Evolutionary conservation across 208 protist species (phyloP).

Genomic region (Willaertia magna): DNA sequence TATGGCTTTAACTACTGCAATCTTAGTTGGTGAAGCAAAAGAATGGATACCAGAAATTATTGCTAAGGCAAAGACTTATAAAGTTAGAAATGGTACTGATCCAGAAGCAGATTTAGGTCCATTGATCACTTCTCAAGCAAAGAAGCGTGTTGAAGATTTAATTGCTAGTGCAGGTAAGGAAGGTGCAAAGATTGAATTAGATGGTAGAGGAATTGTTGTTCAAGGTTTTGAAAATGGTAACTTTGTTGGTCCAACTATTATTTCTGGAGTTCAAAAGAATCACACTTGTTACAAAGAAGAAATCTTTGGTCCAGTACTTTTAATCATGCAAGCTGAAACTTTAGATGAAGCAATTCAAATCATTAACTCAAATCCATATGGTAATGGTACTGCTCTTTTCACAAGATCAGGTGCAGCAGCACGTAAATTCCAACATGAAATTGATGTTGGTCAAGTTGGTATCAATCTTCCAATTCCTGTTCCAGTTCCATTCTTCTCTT

Average conservation of each 20-base stretch:
- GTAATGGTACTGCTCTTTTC: slow-evolving; percentile 78
- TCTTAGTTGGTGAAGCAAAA: slow-evolving; percentile 64
- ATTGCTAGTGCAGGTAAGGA: slow-evolving; percentile 43
- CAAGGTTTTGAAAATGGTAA: slow-evolving; percentile 54
- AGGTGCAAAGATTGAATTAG: slow-evolving; percentile 47
- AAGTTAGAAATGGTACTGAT: slow-evolving; percentile 29
- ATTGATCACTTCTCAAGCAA: slow-evolving; percentile 50
- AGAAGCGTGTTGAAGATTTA: slow-evolving; percentile 45
- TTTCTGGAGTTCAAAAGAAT: slow-evolving; percentile 50
- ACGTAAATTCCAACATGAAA: slow-evolving; percentile 63
- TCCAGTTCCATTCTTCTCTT: slow-evolving; percentile 75
- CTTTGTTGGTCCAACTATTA: slow-evolving; percentile 70
- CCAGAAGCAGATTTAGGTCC: slow-evolving; percentile 50
- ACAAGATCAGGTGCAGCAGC: slow-evolving; percentile 57
- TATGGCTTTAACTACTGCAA: slow-evolving; percentile 72
- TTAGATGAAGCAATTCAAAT: slow-evolving; percentile 74
- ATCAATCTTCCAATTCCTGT: slow-evolving; percentile 83
- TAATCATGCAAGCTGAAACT: slow-evolving; percentile 38
- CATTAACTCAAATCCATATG: slow-evolving; percentile 70
- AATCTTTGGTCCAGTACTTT: slow-evolving; percentile 72
- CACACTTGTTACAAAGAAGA: slow-evolving; percentile 64
- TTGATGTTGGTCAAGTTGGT: slow-evolving; percentile 67
- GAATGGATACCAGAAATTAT: slow-evolving; percentile 54
- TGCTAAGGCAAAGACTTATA: slow-evolving; percentile 41
- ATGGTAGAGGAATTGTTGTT: slow-evolving; percentile 37